Conservation (phyloP, 768 basidiomycete genomes). For the Leucosporidium creatinivorum region DNA sequence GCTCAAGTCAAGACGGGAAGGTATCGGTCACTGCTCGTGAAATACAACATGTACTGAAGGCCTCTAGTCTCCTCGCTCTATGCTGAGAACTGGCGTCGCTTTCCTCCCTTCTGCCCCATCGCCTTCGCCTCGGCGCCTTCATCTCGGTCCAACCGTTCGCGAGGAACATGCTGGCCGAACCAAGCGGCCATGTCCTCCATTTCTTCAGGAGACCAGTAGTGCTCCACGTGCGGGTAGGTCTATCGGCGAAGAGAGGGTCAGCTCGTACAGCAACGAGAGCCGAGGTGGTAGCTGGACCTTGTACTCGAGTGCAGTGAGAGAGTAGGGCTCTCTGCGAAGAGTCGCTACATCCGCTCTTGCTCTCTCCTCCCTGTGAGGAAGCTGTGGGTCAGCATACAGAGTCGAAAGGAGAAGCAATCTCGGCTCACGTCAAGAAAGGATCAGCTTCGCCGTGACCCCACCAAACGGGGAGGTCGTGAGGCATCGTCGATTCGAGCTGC, state of each 20-base stretch:
- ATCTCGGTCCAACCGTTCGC: not conserved
- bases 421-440: conserved; percentile 2
- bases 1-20: too few species aligned
- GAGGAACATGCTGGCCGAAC: not conserved
- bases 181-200: conserved; percentile 4
- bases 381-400: too few species aligned
- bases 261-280: too few species aligned
- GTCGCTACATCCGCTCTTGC: not conserved
- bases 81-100: not conserved
- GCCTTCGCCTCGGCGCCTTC: not conserved
- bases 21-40: not conserved
- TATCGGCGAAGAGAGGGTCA: too few species aligned
- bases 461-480: conserved; percentile 9
- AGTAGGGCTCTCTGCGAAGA: not conserved
- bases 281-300: not conserved
- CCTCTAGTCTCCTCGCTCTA: not conserved
- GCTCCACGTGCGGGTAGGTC: conserved; percentile 7
- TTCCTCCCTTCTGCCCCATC: not conserved
- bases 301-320: not conserved
- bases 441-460: conserved; percentile 23
- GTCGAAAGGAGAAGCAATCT: not conserved
- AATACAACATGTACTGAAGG: not conserved
- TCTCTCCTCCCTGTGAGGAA: not conserved
- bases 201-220: conserved; percentile 11
- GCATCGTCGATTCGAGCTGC: not conserved